These are phyloP conservation scores for Neofusicoccum parvum DNA, from an alignment of 2,329 filamentous ascomycete species.

Conservation along the genomic window DNA sequence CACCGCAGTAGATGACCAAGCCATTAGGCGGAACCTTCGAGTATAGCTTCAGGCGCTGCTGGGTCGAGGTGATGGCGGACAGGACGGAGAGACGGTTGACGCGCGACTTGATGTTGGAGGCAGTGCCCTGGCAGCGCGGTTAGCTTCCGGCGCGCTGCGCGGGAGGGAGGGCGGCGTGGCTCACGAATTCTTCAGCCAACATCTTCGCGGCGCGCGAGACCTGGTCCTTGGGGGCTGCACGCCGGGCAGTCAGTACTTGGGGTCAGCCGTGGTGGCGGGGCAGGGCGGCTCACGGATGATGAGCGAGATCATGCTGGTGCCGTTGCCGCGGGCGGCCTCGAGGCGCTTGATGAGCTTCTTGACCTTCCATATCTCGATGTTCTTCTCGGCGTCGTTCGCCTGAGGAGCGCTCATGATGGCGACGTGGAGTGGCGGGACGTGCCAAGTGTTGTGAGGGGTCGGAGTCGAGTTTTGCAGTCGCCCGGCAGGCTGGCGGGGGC, in stretches of 20 bases:
- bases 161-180: conserved; percentile 40
- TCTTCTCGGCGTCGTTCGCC: conserved; percentile 96
- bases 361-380: conserved; percentile 93
- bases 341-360: conserved; percentile 99
- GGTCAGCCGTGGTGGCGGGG: conserved; percentile 1
- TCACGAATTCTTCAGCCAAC: conserved; percentile 99
- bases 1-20: conserved; percentile 97
- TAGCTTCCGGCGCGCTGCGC: conserved; percentile 14
- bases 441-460: conserved; percentile 16
- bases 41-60: conserved; percentile 98
- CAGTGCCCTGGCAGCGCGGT: conserved; percentile 70
- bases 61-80: conserved; percentile 97
- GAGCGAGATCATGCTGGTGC: conserved; percentile 99
- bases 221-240: conserved; percentile 91
- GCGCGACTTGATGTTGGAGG: conserved; percentile 99
- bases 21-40: conserved; percentile 98
- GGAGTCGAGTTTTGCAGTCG: conserved; percentile 20
- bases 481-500: conserved; percentile 2
- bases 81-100: conserved; percentile 98
- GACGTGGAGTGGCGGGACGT: conserved; percentile 14
- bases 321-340: conserved; percentile 95
- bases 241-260: conserved; percentile 16
- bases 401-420: conserved; percentile 37
- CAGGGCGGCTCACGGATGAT: conserved; percentile 77
- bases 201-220: conserved; percentile 96